Evolutionary conservation across 2,329 filamentous ascomycete genomes (phyloP).

Genomic region (Xylariaceae sp.): DNA sequence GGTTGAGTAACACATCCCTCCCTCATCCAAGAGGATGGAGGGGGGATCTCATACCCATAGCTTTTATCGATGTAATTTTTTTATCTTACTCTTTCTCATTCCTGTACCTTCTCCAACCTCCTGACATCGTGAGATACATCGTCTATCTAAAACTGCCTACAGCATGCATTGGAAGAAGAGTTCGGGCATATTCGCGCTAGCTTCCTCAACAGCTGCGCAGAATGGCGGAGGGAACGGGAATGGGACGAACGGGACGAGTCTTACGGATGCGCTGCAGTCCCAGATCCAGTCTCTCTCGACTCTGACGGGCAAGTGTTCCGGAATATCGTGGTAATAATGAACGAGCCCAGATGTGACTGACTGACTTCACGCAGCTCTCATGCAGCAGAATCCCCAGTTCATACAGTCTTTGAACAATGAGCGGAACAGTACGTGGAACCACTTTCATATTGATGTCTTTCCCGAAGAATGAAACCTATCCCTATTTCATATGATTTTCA

Average conservation of each 20-base stretch:
- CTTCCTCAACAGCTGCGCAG: conserved; percentile 7
- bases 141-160: not conserved
- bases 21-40: too few species aligned
- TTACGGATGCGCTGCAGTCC: conserved; percentile 19
- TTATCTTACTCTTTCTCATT: too few species aligned
- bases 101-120: too few species aligned
- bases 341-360: not conserved
- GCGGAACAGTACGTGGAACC: conserved; percentile 31
- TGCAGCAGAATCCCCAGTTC: conserved; percentile 15
- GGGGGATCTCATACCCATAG: too few species aligned
- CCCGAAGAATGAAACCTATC: not conserved
- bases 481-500: not conserved
- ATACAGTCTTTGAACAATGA: conserved; percentile 12
- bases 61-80: too few species aligned
- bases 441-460: not conserved
- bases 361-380: conserved; percentile 13
- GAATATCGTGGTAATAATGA: too few species aligned
- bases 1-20: too few species aligned
- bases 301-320: conserved; percentile 14
- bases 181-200: conserved; percentile 11
- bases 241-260: conserved; percentile 9
- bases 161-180: conserved; percentile 16
- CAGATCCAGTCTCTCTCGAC: conserved; percentile 18
- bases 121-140: not conserved
- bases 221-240: too few species aligned